Conservation (phyloP, 225 moss, liverwort and hornwort genomes). For the Anthoceros angustus region DNA sequence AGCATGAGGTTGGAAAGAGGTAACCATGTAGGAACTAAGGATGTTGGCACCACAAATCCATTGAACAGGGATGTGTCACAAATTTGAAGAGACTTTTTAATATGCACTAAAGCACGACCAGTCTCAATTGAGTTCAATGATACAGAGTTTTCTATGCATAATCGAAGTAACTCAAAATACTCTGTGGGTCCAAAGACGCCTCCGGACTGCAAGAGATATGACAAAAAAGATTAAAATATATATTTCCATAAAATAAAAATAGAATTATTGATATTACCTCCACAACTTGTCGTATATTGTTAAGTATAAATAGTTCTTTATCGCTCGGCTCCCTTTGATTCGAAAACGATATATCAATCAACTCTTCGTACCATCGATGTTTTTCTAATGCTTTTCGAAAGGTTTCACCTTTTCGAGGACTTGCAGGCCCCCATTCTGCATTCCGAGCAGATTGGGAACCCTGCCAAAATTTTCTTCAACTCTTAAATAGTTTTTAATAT, state of each 20-base stretch:
- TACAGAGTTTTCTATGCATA: neutral
- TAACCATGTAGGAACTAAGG: neutral
- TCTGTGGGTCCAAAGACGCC: neutral
- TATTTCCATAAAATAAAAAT: neutral
- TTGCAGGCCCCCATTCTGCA: neutral
- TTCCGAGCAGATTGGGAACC: neutral
- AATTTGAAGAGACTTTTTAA: neutral
- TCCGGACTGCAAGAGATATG: neutral
- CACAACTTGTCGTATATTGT: neutral
- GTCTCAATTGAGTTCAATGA: neutral
- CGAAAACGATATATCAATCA: neutral
- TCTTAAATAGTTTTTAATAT: neutral
- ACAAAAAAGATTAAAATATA: neutral
- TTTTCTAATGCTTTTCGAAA: neutral
- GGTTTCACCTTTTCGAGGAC: neutral
- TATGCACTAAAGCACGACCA: neutral
- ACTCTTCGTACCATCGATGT: neutral
- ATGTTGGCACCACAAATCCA: slow-evolving; percentile 1
- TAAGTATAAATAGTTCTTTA: neutral
- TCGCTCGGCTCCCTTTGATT: neutral
- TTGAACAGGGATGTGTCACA: neutral
- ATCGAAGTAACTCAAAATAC: neutral
- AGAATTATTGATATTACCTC: neutral
- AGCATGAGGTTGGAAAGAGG: neutral
- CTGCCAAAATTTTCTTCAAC: neutral